These are phyloP conservation scores for Breynia disticha DNA, from an alignment of 441 rosid genomes.

Conservation along the genomic window DNA sequence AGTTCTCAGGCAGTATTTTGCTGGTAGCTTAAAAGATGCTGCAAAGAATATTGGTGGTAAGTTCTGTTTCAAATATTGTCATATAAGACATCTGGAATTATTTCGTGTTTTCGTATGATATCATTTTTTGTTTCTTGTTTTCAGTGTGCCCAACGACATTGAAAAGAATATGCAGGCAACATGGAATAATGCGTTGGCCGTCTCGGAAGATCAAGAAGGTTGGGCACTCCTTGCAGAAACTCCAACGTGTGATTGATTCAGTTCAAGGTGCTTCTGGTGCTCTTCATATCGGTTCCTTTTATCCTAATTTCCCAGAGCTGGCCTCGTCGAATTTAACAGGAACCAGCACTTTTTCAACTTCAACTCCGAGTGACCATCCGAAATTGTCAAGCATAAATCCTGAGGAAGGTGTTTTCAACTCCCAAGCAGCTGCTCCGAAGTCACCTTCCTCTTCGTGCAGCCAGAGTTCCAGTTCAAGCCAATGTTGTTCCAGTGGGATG, in stretches of 20 bases:
- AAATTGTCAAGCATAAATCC: conserved; percentile 12
- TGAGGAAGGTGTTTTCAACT: conserved; percentile 12
- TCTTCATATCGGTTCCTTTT: conserved; percentile 36
- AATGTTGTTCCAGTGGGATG: conserved; percentile 31
- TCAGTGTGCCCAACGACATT: conserved; percentile 53
- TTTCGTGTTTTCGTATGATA: too few species aligned
- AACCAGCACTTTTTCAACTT: conserved; percentile 13
- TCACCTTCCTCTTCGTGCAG: conserved; percentile 31
- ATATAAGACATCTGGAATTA: too few species aligned
- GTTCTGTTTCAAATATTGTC: conserved; percentile 2
- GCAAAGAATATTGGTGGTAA: conserved; percentile 43
- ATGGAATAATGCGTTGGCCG: conserved; percentile 27
- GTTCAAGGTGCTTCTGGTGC: conserved; percentile 34
- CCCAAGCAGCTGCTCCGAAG: conserved; percentile 16
- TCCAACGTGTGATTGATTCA: conserved; percentile 23
- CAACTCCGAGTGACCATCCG: conserved; percentile 7
- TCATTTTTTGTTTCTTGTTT: conserved; percentile 4
- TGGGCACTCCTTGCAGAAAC: conserved; percentile 25
- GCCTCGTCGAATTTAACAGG: conserved; percentile 21
- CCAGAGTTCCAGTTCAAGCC: conserved; percentile 33
- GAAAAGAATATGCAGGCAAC: conserved; percentile 36
- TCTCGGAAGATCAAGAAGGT: conserved; percentile 30
- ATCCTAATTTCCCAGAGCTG: conserved; percentile 35
- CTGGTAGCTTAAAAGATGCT: conserved; percentile 49
- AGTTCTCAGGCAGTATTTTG: conserved; percentile 40